Conservation (phyloP, 129 eudicot species). For the Tagetes patula region DNA sequence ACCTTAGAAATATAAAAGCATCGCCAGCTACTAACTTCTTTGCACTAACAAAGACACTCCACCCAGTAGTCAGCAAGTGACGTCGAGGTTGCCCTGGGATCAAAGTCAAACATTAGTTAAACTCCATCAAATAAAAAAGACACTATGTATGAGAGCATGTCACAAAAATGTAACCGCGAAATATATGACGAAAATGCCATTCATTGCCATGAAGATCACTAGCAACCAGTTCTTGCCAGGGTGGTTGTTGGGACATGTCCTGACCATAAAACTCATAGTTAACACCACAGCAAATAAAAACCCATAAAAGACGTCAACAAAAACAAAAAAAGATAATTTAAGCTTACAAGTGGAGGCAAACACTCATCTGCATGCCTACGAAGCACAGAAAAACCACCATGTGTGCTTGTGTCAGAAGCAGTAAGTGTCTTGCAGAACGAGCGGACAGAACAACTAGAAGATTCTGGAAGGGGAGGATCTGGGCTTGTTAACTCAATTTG, state of each 20-base stretch:
- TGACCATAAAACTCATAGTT: constrained; percentile 31
- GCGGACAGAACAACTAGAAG: constrained; percentile 57
- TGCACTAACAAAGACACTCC: constrained; percentile 98
- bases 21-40: constrained; percentile 96
- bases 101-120: constrained; percentile 15
- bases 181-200: constrained; percentile 91
- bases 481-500: constrained; percentile 66
- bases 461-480: constrained; percentile 69
- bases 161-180: constrained; percentile 55
- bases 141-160: constrained; percentile 1
- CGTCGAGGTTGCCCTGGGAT: constrained; percentile 95
- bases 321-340: neutral
- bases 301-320: neutral
- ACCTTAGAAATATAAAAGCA: constrained; percentile 92
- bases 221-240: constrained; percentile 84
- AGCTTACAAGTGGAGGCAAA: constrained; percentile 73
- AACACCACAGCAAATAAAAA: neutral
- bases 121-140: neutral
- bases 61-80: constrained; percentile 96
- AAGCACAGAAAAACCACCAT: constrained; percentile 78
- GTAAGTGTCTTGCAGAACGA: constrained; percentile 80
- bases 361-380: constrained; percentile 96
- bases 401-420: constrained; percentile 78
- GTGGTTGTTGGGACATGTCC: constrained; percentile 91
- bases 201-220: constrained; percentile 83